phyloP scores from a whole-genome alignment of 225 moss, liverwort and hornwort species.

The Thuidium tamariscinum region DNA sequence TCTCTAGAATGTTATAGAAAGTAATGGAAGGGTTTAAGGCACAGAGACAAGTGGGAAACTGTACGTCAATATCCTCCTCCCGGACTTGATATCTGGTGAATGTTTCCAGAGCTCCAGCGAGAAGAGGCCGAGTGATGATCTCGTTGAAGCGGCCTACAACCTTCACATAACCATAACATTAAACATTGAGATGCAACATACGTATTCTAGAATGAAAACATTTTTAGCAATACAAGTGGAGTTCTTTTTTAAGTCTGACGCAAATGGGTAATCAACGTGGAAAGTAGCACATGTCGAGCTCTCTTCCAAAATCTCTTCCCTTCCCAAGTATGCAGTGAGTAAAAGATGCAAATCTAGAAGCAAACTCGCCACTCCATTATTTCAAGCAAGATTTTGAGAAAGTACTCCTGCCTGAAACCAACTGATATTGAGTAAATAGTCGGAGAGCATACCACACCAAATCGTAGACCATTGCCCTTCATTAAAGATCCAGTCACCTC shows the following conservation, averaged over 20 bases:
- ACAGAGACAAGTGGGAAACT: neutral
- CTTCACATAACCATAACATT: conserved; percentile 10
- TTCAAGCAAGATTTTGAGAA: neutral
- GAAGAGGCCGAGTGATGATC: conserved; percentile 62
- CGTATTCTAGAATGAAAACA: neutral
- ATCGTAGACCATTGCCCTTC: conserved; percentile 55
- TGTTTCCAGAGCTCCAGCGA: conserved; percentile 65
- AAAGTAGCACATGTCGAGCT: neutral
- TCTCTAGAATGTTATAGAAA: neutral
- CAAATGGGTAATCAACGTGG: too few relatives aligned
- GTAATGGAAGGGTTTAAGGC: neutral
- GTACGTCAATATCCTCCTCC: conserved; percentile 67
- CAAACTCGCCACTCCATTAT: neutral
- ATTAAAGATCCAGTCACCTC: conserved; percentile 57
- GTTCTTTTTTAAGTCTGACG: neutral
- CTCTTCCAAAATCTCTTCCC: neutral
- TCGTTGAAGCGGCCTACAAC: conserved; percentile 85
- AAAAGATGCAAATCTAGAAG: neutral
- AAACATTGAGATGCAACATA: neutral
- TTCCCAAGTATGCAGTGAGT: neutral
- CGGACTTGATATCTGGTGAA: conserved; percentile 61
- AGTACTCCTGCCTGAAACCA: neutral
- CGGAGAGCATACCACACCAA: conserved; percentile 55
- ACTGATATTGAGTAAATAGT: neutral
- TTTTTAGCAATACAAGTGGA: neutral